Conservation (phyloP, 1,139 yeast species). For the Lodderomyces parapsilosis region DNA sequence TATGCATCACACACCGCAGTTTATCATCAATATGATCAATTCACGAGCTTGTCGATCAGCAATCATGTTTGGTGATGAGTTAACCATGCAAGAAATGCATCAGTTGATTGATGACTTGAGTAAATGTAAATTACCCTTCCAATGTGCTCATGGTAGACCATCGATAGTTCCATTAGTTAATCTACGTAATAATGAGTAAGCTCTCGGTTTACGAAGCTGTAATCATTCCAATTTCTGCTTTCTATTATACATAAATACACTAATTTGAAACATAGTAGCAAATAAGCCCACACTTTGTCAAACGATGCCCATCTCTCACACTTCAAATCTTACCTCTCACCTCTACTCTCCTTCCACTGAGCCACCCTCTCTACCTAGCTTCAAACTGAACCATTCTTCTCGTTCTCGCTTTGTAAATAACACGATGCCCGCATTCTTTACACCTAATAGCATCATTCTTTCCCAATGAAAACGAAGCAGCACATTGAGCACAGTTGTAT, state of each 20-base stretch:
- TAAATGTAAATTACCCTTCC: conserved; percentile 61
- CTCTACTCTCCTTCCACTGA: background rate
- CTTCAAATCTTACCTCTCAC: background rate
- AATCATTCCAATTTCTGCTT: background rate
- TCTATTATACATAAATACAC: background rate
- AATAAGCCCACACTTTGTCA: background rate
- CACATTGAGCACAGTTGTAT: conserved; percentile 96
- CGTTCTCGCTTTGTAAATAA: conserved; percentile 93
- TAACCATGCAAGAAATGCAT: conserved; percentile 45
- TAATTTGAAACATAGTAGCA: background rate
- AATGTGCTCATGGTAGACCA: conserved; percentile 89
- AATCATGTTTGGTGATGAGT: conserved; percentile 66
- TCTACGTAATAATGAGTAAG: conserved; percentile 5
- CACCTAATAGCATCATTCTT: conserved; percentile 98
- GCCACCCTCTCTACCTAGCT: conserved; percentile 33
- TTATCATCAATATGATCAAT: conserved; percentile 50
- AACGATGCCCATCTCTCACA: background rate
- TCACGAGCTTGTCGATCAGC: conserved; percentile 73
- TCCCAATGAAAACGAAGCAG: conserved; percentile 80
- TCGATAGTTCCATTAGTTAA: conserved; percentile 56
- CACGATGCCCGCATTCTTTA: conserved; percentile 98
- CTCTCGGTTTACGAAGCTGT: too few relatives aligned
- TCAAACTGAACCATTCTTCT: conserved; percentile 81
- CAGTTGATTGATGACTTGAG: conserved; percentile 40
- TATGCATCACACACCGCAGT: conserved; percentile 39